phyloP scores from a whole-genome alignment of 306 rosid species.

The Ammopiptanthus mongolicus region DNA sequence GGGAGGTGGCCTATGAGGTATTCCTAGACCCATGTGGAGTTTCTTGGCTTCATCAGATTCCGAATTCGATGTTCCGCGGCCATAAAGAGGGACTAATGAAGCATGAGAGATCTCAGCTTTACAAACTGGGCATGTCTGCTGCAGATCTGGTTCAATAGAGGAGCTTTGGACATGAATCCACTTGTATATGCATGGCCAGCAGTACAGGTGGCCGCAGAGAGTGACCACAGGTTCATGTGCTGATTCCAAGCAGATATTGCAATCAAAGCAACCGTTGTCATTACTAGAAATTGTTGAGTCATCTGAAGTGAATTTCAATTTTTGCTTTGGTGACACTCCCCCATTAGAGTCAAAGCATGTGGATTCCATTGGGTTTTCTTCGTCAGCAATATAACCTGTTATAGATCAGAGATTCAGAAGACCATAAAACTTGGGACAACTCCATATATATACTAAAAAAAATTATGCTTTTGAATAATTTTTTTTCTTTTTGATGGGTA shows the following conservation, averaged over 20 bases:
- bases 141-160: constrained; percentile 39
- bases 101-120: constrained; percentile 62
- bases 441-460: neutral
- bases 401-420: constrained; percentile 1
- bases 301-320: constrained; percentile 42
- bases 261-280: constrained; percentile 61
- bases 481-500: neutral
- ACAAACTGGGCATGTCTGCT: constrained; percentile 66
- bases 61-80: constrained; percentile 51
- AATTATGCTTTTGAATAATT: neutral
- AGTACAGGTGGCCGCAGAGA: constrained; percentile 84
- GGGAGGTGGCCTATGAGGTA: constrained; percentile 74
- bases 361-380: constrained; percentile 43
- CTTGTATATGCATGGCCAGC: constrained; percentile 93
- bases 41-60: constrained; percentile 48
- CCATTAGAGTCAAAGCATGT: constrained; percentile 39
- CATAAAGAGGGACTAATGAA: constrained; percentile 83
- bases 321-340: constrained; percentile 43
- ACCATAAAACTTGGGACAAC: neutral
- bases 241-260: constrained; percentile 89
- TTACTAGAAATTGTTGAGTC: constrained; percentile 29
- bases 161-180: constrained; percentile 66
- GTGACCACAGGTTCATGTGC: constrained; percentile 87
- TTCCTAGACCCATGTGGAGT: constrained; percentile 38
- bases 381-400: constrained; percentile 36